These are phyloP conservation scores for Astrephomene gubernaculifera DNA, from an alignment of 139 green algal species.

Conservation along the genomic window DNA sequence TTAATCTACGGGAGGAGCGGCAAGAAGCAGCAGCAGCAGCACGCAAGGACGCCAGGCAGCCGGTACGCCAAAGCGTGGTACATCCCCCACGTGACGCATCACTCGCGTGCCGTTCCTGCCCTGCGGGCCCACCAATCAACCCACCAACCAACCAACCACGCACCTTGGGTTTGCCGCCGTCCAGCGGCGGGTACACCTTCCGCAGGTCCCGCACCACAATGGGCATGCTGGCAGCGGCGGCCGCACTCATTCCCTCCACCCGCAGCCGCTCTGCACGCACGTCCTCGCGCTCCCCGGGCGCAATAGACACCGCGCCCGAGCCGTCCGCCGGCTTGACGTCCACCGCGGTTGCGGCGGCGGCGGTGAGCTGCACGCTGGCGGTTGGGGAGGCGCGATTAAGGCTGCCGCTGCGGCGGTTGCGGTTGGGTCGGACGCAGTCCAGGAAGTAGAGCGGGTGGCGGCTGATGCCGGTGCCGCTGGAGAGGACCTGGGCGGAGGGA, in stretches of 20 bases:
- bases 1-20: too few relatives aligned
- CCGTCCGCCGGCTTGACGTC: too few relatives aligned
- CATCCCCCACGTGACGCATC: background rate
- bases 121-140: background rate
- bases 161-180: constrained; percentile 66
- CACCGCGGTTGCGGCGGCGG: too few relatives aligned
- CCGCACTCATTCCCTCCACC: background rate
- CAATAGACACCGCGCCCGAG: background rate
- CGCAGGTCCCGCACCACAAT: constrained; percentile 84
- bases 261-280: constrained; percentile 36
- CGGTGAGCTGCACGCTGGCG: background rate
- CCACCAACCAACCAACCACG: background rate
- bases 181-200: constrained; percentile 80
- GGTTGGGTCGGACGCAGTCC: background rate
- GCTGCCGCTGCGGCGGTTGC: too few relatives aligned
- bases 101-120: background rate
- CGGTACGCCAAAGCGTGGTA: too few relatives aligned
- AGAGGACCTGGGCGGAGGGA: constrained; percentile 52
- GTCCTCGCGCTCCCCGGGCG: constrained; percentile 27
- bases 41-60: too few relatives aligned
- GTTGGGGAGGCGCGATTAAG: too few relatives aligned
- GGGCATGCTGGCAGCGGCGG: background rate
- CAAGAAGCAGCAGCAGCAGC: too few relatives aligned
- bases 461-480: constrained; percentile 78
- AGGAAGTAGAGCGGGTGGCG: constrained; percentile 95